phyloP scores from a whole-genome alignment of 192 early-diverging fungal species.

The Umbelopsis sp. region DNA sequence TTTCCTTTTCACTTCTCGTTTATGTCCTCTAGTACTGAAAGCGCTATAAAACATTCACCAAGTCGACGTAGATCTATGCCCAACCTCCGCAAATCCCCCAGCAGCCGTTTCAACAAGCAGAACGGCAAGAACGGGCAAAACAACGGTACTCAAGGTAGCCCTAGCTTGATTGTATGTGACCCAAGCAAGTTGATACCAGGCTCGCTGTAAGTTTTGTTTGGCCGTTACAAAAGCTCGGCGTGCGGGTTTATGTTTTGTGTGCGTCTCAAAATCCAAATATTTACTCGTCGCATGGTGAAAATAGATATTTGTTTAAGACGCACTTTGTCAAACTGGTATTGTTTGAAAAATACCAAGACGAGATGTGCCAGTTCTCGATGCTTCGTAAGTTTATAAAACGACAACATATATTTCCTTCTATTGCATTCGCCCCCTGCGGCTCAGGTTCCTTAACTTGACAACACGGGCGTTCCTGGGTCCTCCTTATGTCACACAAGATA shows the following conservation, averaged over 20 bases:
- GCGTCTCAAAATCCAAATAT: neutral
- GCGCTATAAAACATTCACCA: neutral
- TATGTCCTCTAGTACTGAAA: neutral
- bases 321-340: conserved; percentile 16
- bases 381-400: conserved; percentile 7
- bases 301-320: conserved; percentile 10
- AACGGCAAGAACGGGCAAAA: neutral
- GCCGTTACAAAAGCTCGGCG: neutral
- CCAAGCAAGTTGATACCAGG: neutral
- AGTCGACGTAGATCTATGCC: conserved; percentile 15
- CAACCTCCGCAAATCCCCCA: conserved; percentile 9
- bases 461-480: conserved; percentile 20
- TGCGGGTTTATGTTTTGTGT: neutral
- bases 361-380: conserved; percentile 22
- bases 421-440: neutral
- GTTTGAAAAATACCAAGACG: conserved; percentile 19
- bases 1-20: neutral
- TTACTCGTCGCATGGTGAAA: neutral
- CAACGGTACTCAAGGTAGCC: neutral
- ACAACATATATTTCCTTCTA: neutral
- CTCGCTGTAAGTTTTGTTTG: neutral
- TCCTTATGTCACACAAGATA: conserved; percentile 22
- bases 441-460: conserved; percentile 4
- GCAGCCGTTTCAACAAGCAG: conserved; percentile 12
- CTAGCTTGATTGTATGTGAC: conserved; percentile 11